A percentile compares a stretch with the other conserved stretches of the same genome.
Conservation (phyloP, 1,139 yeast genomes). For the Saccharomycopsis hybrid region DNA sequence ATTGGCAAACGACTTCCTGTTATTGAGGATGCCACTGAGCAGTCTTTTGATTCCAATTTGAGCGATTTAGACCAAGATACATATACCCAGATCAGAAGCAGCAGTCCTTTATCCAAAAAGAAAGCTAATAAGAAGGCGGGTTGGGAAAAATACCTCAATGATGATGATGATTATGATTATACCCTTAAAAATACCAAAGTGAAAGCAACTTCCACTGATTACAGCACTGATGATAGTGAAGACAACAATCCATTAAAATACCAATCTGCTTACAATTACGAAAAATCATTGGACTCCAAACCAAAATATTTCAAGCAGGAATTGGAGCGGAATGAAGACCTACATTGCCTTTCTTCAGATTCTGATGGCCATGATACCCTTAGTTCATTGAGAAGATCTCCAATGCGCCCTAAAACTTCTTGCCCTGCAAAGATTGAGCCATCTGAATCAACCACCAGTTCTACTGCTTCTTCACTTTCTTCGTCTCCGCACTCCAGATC, state of each 20-base stretch:
- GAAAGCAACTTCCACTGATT: no score
- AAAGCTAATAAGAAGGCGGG: no score
- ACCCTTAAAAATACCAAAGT: no score
- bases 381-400: neutral
- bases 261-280: conserved; percentile 18
- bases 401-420: neutral
- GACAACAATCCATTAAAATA: conserved; percentile 13
- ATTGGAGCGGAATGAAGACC: neutral
- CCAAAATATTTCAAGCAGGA: neutral
- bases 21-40: no score
- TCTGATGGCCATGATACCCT: neutral
- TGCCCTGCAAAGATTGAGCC: neutral
- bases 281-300: conserved; percentile 9
- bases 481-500: conserved; percentile 1
- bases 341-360: neutral
- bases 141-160: conserved; percentile 1
- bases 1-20: no score
- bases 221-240: no score
- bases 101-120: no score
- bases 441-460: neutral
- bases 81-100: no score
- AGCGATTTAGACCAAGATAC: no score
- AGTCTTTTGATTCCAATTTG: no score
- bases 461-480: neutral
- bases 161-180: conserved; percentile 4